These are phyloP conservation scores for Ramularia collo-cygni DNA, from an alignment of 2,329 filamentous ascomycete genomes.

Conservation along the genomic window DNA sequence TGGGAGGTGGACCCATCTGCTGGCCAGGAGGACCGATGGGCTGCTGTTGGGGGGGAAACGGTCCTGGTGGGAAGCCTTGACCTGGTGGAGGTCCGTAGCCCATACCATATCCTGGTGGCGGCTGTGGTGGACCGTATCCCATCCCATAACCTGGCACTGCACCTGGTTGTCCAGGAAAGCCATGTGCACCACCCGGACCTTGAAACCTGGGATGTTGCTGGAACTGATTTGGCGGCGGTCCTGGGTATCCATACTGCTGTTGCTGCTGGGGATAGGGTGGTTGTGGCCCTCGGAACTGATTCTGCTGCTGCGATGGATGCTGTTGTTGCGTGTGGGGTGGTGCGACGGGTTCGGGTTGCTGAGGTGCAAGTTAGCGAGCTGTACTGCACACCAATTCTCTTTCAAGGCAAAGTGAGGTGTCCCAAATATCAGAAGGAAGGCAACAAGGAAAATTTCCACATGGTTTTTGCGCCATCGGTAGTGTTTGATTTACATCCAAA, in stretches of 20 bases:
- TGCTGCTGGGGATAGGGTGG: slow-evolving; percentile 35
- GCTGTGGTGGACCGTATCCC: slow-evolving; percentile 58
- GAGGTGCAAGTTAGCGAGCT: slow-evolving; percentile 11
- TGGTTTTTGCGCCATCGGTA: slow-evolving; percentile 88
- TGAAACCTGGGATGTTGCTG: slow-evolving; percentile 44
- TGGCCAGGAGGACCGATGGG: slow-evolving; percentile 51
- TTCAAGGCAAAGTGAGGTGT: neutral
- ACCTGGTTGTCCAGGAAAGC: slow-evolving; percentile 37
- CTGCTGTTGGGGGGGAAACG: slow-evolving; percentile 33
- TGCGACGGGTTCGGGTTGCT: slow-evolving; percentile 7
- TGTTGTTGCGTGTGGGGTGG: slow-evolving; percentile 17
- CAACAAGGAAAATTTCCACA: slow-evolving; percentile 97
- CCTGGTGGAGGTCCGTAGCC: slow-evolving; percentile 28
- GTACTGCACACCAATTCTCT: neutral
- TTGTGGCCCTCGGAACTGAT: slow-evolving; percentile 32
- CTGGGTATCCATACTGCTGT: slow-evolving; percentile 32
- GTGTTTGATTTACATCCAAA: slow-evolving; percentile 89
- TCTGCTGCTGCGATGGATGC: slow-evolving; percentile 32
- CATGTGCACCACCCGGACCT: slow-evolving; percentile 37
- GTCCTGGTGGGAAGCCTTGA: slow-evolving; percentile 43
- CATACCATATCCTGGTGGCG: slow-evolving; percentile 19
- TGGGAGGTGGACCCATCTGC: slow-evolving; percentile 18
- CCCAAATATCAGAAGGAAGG: slow-evolving; percentile 86
- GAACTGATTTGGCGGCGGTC: slow-evolving; percentile 31
- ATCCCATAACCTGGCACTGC: slow-evolving; percentile 52